phyloP scores from a whole-genome alignment of 805 yeast species.

The Blastobotrys parvus region DNA sequence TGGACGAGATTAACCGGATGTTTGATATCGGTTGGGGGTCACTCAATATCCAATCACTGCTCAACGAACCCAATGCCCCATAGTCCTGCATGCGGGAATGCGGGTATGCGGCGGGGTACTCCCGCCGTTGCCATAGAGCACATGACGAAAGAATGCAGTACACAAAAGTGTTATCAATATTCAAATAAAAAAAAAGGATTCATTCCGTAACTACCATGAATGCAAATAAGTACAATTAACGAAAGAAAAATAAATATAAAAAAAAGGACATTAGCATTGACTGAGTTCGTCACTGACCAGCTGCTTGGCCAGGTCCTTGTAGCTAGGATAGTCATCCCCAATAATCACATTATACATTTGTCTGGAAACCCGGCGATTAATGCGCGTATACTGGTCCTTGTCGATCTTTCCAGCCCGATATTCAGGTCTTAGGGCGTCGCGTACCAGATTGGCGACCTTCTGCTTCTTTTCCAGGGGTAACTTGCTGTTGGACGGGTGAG shows the following conservation, averaged over 20 bases:
- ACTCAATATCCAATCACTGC: no score
- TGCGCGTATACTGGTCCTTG: conserved; percentile 42
- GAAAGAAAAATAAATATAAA: not conserved
- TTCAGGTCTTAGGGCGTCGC: conserved; percentile 42
- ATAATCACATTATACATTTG: conserved; percentile 37
- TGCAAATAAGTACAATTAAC: not conserved
- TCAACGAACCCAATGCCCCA: no score
- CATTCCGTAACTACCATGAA: not conserved
- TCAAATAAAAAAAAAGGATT: not conserved
- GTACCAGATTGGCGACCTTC: conserved; percentile 48
- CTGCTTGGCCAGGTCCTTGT: conserved; percentile 7
- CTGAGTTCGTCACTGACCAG: conserved; percentile 10
- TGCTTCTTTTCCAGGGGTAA: conserved; percentile 39
- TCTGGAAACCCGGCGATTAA: conserved; percentile 58
- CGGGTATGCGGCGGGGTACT: not conserved
- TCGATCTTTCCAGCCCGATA: conserved; percentile 33
- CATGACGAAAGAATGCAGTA: no score
- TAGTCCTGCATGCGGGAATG: not conserved
- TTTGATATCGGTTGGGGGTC: no score
- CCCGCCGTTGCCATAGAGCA: not conserved
- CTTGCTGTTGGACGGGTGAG: not conserved
- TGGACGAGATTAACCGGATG: no score
- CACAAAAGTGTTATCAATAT: not conserved
- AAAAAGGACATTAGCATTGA: not conserved
- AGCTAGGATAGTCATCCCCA: conserved; percentile 2